Base-by-base conservation (phyloP, 371 early-diverging fungal genomes). In the Mortierella sp. region DNA sequence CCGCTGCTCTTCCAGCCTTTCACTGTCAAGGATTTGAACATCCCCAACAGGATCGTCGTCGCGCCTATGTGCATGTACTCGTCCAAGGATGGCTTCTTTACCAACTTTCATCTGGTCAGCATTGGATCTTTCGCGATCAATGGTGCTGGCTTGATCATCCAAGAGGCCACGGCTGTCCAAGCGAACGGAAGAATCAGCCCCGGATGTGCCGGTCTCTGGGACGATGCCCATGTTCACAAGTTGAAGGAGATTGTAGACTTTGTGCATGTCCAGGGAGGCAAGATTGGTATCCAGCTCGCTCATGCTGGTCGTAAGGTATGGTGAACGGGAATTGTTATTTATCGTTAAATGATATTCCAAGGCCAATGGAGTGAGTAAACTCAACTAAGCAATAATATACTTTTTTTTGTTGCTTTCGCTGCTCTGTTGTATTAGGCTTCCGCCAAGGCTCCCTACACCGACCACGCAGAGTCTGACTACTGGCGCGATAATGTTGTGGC, bases 31-130 rank as follows among this genome's bases (percentile, higher is more conserved):
- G 82, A 76, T 17, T 63, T 87, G 50, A 85, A 84, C 0, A 80
- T 92, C 50, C 86, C 90, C 61, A 95, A 95, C 80, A 82, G 95
- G n/a, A 72, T 93, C 15, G 85, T 85, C 11, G 91, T 95, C 21
- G 84, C 92, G 0, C 96, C 96, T 23, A 95, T 95, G 95, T 85
- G 90, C 84, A 85, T 85, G 82, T 91, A 90, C 82, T 86, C 86
- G 34, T 65, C 85, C 27, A 67, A 83, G 11, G 87, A 85, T 44
- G 90, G 90, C 0, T 79, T 84, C 15, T 60, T 81, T 47, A 86
- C 76, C 55, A 86, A 88, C 62, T 89, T 84, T 58, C 95, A 94
- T 58, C 56, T 93, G 23, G 80, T 82, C 6, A 93, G 94, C 80
- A 78, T 86, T 53, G 87, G 90, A 31, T 81, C 89, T 32, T 92